Conservation (phyloP, 768 basidiomycete species). For the Filobasidium floriforme region DNA sequence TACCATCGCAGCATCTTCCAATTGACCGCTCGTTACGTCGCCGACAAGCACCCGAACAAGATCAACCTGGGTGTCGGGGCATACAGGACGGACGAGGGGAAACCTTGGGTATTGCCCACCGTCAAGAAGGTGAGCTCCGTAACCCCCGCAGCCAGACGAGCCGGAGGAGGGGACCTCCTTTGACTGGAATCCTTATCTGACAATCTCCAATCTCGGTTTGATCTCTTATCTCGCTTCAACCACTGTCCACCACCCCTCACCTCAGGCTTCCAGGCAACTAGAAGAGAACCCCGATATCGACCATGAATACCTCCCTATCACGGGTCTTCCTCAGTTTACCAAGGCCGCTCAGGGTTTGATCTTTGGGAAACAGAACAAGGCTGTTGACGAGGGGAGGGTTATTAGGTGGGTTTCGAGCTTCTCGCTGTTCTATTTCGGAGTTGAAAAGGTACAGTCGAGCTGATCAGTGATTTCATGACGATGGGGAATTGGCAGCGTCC, state of each 20-base stretch:
- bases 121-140: slow-evolving; percentile 64
- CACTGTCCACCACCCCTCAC: not conserved
- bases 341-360: slow-evolving; percentile 73
- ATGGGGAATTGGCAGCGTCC: too few relatives aligned
- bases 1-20: slow-evolving; percentile 33
- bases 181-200: not conserved
- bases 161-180: not conserved
- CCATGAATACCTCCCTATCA: slow-evolving; percentile 48
- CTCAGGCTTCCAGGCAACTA: slow-evolving; percentile 21
- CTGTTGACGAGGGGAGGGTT: slow-evolving; percentile 63
- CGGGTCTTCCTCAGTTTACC: slow-evolving; percentile 75
- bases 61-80: slow-evolving; percentile 95
- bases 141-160: not conserved
- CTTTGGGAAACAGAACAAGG: slow-evolving; percentile 63
- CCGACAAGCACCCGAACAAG: slow-evolving; percentile 77
- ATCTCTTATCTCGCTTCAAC: not conserved
- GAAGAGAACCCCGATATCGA: slow-evolving; percentile 70
- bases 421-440: too few relatives aligned
- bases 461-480: too few relatives aligned
- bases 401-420: slow-evolving; percentile 47
- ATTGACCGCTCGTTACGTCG: slow-evolving; percentile 86
- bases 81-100: slow-evolving; percentile 83
- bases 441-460: not conserved
- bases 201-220: not conserved
- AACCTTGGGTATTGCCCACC: slow-evolving; percentile 77